Base-by-base conservation (phyloP, 2,329 filamentous ascomycete species). In the Didymella exigua region DNA sequence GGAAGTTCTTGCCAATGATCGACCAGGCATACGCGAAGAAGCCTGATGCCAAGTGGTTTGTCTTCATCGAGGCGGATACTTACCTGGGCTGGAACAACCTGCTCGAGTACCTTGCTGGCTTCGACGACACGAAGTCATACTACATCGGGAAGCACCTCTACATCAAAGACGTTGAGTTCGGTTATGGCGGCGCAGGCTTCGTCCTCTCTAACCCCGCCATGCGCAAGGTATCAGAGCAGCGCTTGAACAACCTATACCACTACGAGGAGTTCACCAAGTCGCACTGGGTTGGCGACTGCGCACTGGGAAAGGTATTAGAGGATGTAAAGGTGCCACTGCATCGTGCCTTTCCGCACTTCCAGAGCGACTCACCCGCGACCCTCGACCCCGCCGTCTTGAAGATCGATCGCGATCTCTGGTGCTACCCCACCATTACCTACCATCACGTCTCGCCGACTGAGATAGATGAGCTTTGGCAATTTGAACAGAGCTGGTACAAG, bases 1-100 rank as follows among this genome's bases (percentile, higher is more conserved):
- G 81, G 81, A 85, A 85, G 68, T 84, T 84, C 61, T 73, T 85
- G 23, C 82, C 82, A 5, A 79, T 84, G 74, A 78, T 82, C 6
- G 79, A 82, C 56, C 76, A 80, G 56, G 78, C 81, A 1, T 73
- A 77, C 36, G 56, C 68, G 16, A 48, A 71, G 43, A 70, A 70
- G 56, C 71, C 73, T 3, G 59, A 68, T 37, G 70, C 70, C 9
- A 75, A 74, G 55, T 76, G 73, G 73, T 76, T 59, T 47, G 67
- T 76, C 51, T 75, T 76, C 59, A 68, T 75, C 31, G 74, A 76
- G 54, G 63, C 70, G 4, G 74, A 76, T 55, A 75, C 73, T 2
- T 73, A 67, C 57, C 57, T 76, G 2, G 66, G 66, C 34, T 76
- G 72, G 71, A 65, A 70, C 54, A 76, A 75, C 45, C 63, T 78